A percentile compares a stretch with the other conserved stretches of the same genome.
phyloP scores from a whole-genome alignment of 1,284 basidiomycete genomes.

The Trichosporon faecale region DNA sequence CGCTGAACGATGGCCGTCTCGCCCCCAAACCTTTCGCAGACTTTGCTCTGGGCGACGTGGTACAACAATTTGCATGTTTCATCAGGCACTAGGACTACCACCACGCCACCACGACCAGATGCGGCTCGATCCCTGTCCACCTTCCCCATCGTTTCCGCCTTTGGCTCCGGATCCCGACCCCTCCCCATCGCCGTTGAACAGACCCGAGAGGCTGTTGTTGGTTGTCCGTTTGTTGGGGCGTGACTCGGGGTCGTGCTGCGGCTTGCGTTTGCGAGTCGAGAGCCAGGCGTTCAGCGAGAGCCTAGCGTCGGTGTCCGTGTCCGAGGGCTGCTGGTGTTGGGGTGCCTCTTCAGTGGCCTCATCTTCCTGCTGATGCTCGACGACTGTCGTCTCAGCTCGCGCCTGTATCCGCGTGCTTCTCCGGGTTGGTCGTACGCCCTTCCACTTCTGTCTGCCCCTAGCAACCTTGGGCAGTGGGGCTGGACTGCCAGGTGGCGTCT shows the following conservation, averaged over 20 bases:
- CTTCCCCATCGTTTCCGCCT: background rate
- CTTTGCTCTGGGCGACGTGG: background rate
- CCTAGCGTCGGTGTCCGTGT: background rate
- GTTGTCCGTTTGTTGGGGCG: background rate
- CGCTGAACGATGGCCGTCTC: background rate
- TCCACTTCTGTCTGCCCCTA: background rate
- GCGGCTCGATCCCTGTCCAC: background rate
- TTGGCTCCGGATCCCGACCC: no score
- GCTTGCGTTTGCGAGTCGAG: background rate
- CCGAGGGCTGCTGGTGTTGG: background rate
- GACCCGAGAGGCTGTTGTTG: background rate
- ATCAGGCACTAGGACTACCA: background rate
- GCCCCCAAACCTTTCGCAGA: background rate
- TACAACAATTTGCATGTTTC: background rate
- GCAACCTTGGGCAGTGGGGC: background rate
- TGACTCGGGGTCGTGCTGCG: background rate
- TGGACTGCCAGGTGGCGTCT: background rate
- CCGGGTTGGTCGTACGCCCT: background rate
- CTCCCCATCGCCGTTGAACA: background rate
- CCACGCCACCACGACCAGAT: background rate
- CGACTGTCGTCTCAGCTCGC: background rate
- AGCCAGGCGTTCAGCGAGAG: background rate
- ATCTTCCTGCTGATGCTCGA: background rate
- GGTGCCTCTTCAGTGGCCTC: no score
- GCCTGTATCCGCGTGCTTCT: slow-evolving; percentile 6